These are phyloP conservation scores for Magnolia sinica DNA, from an alignment of 164 flowering plant genomes.

Conservation along the genomic window DNA sequence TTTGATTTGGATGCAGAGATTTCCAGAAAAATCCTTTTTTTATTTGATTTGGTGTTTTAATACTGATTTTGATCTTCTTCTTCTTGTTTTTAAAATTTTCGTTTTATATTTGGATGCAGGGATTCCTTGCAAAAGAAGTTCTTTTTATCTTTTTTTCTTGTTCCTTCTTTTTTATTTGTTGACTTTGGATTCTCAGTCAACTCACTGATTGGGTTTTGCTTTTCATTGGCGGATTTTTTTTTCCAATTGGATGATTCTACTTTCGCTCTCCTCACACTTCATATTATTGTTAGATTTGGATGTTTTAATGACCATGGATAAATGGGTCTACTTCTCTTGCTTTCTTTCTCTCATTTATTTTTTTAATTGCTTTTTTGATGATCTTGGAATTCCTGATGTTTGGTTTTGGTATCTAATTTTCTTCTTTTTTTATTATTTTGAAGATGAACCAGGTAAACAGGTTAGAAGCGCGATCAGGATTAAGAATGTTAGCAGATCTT, in stretches of 20 bases:
- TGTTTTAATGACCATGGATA: not conserved
- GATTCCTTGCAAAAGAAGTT: not conserved
- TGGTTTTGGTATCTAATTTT: not conserved
- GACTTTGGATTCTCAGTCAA: not conserved
- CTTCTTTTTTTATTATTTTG: not conserved
- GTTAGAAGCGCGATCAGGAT: slow-evolving; percentile 77
- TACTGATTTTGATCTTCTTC: not conserved
- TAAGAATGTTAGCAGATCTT: slow-evolving; percentile 79
- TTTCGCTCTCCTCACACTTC: not conserved
- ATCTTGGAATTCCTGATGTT: not conserved
- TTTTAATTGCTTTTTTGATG: not conserved
- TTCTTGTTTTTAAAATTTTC: not conserved
- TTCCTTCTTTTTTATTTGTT: not conserved
- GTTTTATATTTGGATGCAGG: not conserved
- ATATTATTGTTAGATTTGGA: not conserved
- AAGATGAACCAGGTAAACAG: slow-evolving; percentile 96
- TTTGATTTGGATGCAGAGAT: not conserved
- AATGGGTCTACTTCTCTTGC: not conserved
- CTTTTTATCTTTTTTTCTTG: not conserved
- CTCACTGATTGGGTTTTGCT: not conserved
- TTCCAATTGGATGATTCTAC: not conserved
- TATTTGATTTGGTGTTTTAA: not conserved
- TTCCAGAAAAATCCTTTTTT: not conserved
- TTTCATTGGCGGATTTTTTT: no score
- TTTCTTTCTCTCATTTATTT: not conserved